These are phyloP conservation scores for Rhizopogon sp. DNA, from an alignment of 768 basidiomycete species.

Conservation along the genomic window DNA sequence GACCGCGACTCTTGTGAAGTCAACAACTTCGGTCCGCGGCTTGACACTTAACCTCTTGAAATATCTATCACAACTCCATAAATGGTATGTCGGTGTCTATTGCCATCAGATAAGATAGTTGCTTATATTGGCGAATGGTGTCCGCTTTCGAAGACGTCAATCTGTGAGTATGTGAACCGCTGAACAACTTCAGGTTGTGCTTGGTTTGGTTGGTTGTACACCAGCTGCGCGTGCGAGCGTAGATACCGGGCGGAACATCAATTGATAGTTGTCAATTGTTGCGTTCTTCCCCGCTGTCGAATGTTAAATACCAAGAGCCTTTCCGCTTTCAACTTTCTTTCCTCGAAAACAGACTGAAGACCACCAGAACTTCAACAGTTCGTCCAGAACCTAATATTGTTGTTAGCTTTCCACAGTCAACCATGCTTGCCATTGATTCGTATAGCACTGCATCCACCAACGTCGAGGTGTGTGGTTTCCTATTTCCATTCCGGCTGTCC, in stretches of 20 bases:
- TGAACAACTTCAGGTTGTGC: not conserved
- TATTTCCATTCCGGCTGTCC: not conserved
- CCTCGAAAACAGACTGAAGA: not conserved
- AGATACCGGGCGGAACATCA: conserved; percentile 6
- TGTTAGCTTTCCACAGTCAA: not conserved
- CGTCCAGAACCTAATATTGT: not conserved
- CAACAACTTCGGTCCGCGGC: not conserved
- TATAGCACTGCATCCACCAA: conserved; percentile 18
- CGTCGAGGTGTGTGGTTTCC: conserved; percentile 14
- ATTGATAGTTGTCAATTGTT: not conserved
- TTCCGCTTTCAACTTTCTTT: too few relatives aligned
- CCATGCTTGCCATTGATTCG: conserved; percentile 22
- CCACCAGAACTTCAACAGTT: conserved; percentile 12
- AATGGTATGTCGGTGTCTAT: not conserved
- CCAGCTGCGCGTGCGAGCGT: conserved; percentile 2
- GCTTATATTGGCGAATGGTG: not conserved
- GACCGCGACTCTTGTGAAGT: too few relatives aligned
- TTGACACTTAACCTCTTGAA: not conserved
- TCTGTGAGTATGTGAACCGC: not conserved
- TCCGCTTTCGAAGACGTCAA: not conserved
- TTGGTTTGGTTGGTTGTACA: not conserved
- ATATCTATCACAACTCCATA: not conserved
- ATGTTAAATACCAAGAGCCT: not conserved
- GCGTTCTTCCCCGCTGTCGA: too few relatives aligned
- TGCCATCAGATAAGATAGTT: conserved; percentile 7